These are phyloP conservation scores for Sphaerobolus stellatus DNA, from an alignment of 1,284 basidiomycete genomes.

Conservation along the genomic window DNA sequence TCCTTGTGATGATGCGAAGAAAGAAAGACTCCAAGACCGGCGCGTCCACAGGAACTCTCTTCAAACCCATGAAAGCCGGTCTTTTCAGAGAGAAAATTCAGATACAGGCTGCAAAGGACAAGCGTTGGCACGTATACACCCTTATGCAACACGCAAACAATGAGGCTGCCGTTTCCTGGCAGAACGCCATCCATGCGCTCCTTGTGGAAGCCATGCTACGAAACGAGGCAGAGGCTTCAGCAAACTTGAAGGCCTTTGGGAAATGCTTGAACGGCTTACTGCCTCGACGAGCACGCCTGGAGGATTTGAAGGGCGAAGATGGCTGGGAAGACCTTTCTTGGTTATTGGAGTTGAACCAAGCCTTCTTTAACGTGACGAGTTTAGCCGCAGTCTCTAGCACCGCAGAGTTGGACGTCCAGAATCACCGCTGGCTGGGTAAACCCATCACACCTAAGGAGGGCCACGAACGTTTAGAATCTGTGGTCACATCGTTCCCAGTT, in stretches of 20 bases:
- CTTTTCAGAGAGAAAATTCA: slow-evolving; percentile 21
- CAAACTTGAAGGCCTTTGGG: slow-evolving; percentile 20
- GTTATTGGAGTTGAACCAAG: slow-evolving; percentile 29
- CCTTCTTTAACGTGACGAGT: slow-evolving; percentile 26
- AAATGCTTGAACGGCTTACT: slow-evolving; percentile 27
- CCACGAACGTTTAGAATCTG: slow-evolving; percentile 23
- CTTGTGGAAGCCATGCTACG: slow-evolving; percentile 27
- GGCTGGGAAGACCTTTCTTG: slow-evolving; percentile 28
- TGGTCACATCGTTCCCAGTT: slow-evolving; percentile 22
- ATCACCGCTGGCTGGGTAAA: slow-evolving; percentile 23
- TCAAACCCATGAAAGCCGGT: slow-evolving; percentile 8
- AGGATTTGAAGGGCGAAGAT: slow-evolving; percentile 20
- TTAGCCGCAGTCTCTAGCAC: slow-evolving; percentile 23
- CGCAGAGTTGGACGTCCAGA: slow-evolving; percentile 5
- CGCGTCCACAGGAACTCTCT: background rate
- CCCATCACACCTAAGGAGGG: slow-evolving; percentile 22
- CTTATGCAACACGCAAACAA: slow-evolving; percentile 24
- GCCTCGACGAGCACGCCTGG: slow-evolving; percentile 22
- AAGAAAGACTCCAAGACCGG: background rate
- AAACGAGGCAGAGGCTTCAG: slow-evolving; percentile 16
- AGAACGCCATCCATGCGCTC: slow-evolving; percentile 25
- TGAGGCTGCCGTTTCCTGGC: slow-evolving; percentile 23
- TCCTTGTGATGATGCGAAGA: slow-evolving; percentile 16
- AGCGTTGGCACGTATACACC: slow-evolving; percentile 26
- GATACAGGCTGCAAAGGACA: slow-evolving; percentile 15